phyloP scores from a whole-genome alignment of 2,329 filamentous ascomycete genomes.

The Verticillium longisporum region DNA sequence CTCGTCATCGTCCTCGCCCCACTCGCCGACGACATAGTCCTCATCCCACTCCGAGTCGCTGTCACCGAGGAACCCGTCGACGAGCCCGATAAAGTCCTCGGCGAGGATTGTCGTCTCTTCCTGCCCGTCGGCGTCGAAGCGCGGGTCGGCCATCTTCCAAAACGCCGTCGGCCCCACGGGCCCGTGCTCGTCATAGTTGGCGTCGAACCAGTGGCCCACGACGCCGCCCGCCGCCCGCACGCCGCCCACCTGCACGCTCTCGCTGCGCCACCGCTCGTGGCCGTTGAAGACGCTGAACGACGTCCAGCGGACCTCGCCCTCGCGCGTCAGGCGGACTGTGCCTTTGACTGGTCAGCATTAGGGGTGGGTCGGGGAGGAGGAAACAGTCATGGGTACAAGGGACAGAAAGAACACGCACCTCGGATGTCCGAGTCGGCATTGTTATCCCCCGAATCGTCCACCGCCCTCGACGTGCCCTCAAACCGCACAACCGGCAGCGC shows the following conservation, averaged over 20 bases:
- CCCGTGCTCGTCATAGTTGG: constrained; percentile 60
- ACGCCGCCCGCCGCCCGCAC: constrained; percentile 58
- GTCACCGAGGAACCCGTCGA: constrained; percentile 14
- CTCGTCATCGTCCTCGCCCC: constrained; percentile 21
- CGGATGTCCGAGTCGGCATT: constrained; percentile 61
- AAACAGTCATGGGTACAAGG: constrained; percentile 1
- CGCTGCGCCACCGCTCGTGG: constrained; percentile 68
- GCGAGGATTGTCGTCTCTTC: constrained; percentile 10
- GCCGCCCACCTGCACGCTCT: constrained; percentile 69
- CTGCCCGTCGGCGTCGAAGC: constrained; percentile 17
- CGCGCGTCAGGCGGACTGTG: constrained; percentile 55
- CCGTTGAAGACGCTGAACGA: constrained; percentile 57
- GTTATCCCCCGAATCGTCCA: constrained; percentile 60
- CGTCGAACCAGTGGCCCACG: constrained; percentile 73
- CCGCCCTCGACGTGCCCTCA: constrained; percentile 50
- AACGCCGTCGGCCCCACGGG: constrained; percentile 70
- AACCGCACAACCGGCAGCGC: constrained; percentile 62
- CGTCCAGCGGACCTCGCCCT: constrained; percentile 71
- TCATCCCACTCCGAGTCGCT: constrained; percentile 16
- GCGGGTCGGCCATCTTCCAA: constrained; percentile 53
- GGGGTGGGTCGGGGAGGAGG: constrained; percentile 9
- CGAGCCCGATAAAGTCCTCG: constrained; percentile 12
- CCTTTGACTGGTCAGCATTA: constrained; percentile 30
- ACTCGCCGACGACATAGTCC: constrained; percentile 12
- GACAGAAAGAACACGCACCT: constrained; percentile 36